These are phyloP conservation scores for Avena sativa DNA, from an alignment of 176 grass and related monocot species.

Conservation along the genomic window DNA sequence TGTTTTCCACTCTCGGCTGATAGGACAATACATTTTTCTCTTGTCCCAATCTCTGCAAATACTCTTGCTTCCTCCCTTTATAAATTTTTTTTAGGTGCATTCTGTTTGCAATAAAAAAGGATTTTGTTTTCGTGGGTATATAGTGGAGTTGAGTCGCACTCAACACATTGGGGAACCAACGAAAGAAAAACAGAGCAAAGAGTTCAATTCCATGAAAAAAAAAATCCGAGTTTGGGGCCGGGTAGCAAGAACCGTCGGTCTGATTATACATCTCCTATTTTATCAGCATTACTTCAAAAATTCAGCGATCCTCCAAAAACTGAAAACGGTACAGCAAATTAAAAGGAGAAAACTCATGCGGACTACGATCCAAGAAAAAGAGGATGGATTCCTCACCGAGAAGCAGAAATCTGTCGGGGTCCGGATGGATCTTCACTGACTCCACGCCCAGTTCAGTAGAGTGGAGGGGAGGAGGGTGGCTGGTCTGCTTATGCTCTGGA, in stretches of 20 bases:
- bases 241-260: background rate
- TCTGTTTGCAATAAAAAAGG: background rate
- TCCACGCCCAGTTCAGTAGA: background rate
- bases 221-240: background rate
- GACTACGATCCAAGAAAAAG: no score
- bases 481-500: background rate
- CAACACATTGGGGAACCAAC: background rate
- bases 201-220: background rate
- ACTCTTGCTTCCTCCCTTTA: background rate
- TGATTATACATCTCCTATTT: background rate
- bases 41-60: no score
- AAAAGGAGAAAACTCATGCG: no score
- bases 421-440: background rate
- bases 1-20: no score
- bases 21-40: no score
- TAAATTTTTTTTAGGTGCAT: background rate
- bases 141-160: background rate
- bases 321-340: background rate
- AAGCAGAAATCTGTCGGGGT: background rate
- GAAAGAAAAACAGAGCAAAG: background rate
- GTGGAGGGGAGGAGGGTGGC: background rate
- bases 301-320: background rate
- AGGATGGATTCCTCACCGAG: no score
- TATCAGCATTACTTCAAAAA: background rate
- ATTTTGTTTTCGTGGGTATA: background rate